phyloP scores from a whole-genome alignment of 192 early-diverging fungal species.

The Geranomyces michiganensis region DNA sequence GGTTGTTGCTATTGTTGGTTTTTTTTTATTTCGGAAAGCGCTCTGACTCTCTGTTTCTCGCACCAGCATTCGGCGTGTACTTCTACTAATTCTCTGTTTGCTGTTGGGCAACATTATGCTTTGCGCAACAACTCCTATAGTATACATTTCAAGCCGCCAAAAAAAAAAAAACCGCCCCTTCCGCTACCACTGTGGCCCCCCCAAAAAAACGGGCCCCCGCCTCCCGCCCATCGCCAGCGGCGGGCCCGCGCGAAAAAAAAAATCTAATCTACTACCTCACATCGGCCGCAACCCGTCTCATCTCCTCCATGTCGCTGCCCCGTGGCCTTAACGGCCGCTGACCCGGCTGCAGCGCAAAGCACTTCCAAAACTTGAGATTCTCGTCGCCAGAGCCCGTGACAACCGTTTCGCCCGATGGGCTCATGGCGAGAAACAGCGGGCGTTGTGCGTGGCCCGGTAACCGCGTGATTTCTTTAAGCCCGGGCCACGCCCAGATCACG shows the following conservation, averaged over 20 bases:
- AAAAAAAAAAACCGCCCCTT: too few relatives aligned
- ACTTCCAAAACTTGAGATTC: conserved; percentile 48
- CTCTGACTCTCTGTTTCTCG: too few relatives aligned
- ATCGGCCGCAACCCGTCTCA: conserved; percentile 16
- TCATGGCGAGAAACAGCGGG: conserved; percentile 43
- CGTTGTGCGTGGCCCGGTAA: conserved; percentile 43
- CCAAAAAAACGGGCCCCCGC: too few relatives aligned
- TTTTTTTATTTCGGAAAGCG: not conserved
- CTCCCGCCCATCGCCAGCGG: too few relatives aligned
- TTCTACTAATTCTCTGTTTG: conserved; percentile 47
- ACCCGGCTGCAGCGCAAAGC: conserved; percentile 23
- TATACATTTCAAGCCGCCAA: too few relatives aligned
- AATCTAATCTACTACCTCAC: too few relatives aligned
- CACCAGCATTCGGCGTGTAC: conserved; percentile 56
- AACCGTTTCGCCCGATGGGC: conserved; percentile 47
- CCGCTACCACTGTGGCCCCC: too few relatives aligned
- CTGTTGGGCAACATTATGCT: too few relatives aligned
- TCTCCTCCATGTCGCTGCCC: conserved; percentile 9
- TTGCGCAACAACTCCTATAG: too few relatives aligned
- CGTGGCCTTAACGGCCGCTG: conserved; percentile 18
- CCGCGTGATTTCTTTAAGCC: conserved; percentile 27
- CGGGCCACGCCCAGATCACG: conserved; percentile 45
- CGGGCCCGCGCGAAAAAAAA: too few relatives aligned
- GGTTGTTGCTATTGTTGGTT: not conserved
- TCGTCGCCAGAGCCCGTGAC: conserved; percentile 50